Conservation (phyloP, 2,329 filamentous ascomycete genomes). For the Curvularia verruculosa region DNA sequence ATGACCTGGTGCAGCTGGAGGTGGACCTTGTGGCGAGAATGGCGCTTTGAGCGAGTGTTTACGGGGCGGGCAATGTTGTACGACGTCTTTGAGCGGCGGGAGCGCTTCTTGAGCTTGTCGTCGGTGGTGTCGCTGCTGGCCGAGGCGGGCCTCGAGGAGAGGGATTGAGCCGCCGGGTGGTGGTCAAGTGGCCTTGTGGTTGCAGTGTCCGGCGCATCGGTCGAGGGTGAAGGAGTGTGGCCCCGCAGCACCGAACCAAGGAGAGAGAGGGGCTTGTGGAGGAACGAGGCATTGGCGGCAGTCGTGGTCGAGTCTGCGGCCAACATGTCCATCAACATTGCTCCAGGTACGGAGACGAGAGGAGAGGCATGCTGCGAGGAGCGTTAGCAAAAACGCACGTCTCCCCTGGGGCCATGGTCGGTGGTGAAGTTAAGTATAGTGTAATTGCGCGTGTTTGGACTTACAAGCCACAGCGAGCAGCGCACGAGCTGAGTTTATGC, state of each 20-base stretch:
- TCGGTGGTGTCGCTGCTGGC: constrained; percentile 46
- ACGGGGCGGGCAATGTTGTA: constrained; percentile 72
- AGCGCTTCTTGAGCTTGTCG: constrained; percentile 52
- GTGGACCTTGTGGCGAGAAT: constrained; percentile 70
- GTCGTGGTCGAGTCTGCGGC: constrained; percentile 42
- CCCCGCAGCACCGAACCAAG: constrained; percentile 40
- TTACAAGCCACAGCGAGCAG: constrained; percentile 40
- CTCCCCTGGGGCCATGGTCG: constrained; percentile 18
- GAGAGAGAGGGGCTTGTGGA: constrained; percentile 44
- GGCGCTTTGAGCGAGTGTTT: constrained; percentile 64
- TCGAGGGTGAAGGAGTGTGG: constrained; percentile 24
- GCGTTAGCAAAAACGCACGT: constrained; percentile 16
- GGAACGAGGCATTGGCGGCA: constrained; percentile 34
- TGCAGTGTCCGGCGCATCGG: constrained; percentile 1
- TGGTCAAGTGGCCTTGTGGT: not conserved
- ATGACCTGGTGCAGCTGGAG: constrained; percentile 74
- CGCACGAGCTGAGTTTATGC: constrained; percentile 21
- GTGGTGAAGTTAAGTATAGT: constrained; percentile 7
- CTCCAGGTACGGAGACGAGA: constrained; percentile 14
- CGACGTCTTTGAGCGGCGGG: constrained; percentile 63
- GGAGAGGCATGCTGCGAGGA: constrained; percentile 27
- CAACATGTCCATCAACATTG: constrained; percentile 49
- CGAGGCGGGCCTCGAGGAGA: constrained; percentile 46
- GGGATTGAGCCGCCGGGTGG: constrained; percentile 3
- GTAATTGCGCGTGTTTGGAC: constrained; percentile 17